Base-by-base conservation (phyloP, 2,329 filamentous ascomycete species). In the Botrytis sinoallii region DNA sequence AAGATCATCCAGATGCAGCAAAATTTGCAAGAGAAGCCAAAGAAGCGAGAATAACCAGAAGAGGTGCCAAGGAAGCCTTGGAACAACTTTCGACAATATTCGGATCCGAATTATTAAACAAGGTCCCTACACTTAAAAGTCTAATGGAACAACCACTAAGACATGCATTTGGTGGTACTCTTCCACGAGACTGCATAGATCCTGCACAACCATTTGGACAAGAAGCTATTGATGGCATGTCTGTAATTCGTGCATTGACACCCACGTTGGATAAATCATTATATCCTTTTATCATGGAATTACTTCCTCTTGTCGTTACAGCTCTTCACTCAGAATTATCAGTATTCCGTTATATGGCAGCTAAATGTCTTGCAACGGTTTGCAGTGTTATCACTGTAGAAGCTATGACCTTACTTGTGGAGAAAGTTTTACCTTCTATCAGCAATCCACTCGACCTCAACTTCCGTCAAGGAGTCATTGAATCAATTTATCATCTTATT, bases 311-410 rank as follows among this genome's bases (percentile, higher is more conserved):
- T 55, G 90, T 99, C 71, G 93, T 94, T 78, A 95, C 92, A 82
- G 95, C 94, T 6, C 86, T 99, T 61, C 93, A 95, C 78, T 97
- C 93, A 32, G 90, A 92, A 78, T 87, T 98, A 22, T 97, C 96
- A 3, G 94, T 99, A 3, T 93, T 99, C 81, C 90, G 96, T 57
- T 99, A 99, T 83, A 96, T 95, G 83, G 96, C 96, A 38, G 96
- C 96, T 0, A 99, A 99, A 82, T 98, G 96, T 81, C 90, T 99
- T 81, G 97, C 96, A 14, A 99, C 96, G 1, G 92, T 98, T 63
- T 99, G 97, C 86, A 99, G 95, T 81, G 92, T 98, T 77, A 97
- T 99, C 78, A 93, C 94, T 0, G 92, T 98, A 8, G 91, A 97
- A 76, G 96, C 94, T 70, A 98, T 99, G 91, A 99, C 95, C 0